These are phyloP conservation scores for Backusella morwellensis DNA, from an alignment of 192 early-diverging fungal genomes.

Conservation along the genomic window DNA sequence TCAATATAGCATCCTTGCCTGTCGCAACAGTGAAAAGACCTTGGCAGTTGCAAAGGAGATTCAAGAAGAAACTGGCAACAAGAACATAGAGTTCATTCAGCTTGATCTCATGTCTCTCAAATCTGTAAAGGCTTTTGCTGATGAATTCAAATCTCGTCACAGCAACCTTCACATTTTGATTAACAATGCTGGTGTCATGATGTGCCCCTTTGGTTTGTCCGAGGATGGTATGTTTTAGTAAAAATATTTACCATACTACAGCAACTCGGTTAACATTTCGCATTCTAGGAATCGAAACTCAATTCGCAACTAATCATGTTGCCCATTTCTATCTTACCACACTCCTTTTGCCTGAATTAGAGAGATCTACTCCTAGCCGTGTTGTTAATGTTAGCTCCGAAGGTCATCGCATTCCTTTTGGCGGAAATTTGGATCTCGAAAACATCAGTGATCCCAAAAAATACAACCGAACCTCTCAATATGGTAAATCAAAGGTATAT, in stretches of 20 bases:
- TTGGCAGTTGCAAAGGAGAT: slow-evolving; percentile 18
- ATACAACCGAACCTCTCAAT: slow-evolving; percentile 8
- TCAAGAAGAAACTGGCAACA: slow-evolving; percentile 15
- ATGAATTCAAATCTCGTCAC: slow-evolving; percentile 33
- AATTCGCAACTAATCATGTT: slow-evolving; percentile 55
- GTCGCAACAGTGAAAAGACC: slow-evolving; percentile 15
- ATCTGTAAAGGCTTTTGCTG: slow-evolving; percentile 38
- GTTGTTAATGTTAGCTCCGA: slow-evolving; percentile 32
- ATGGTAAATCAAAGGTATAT: slow-evolving; percentile 20
- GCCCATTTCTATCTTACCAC: slow-evolving; percentile 39
- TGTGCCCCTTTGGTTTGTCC: slow-evolving; percentile 36
- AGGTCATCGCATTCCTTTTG: slow-evolving; percentile 11
- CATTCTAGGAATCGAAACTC: slow-evolving; percentile 47
- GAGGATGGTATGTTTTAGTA: slow-evolving; percentile 30
- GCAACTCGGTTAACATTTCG: background rate
- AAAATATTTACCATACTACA: background rate
- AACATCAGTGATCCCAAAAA: slow-evolving; percentile 19
- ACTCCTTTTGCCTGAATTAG: slow-evolving; percentile 20
- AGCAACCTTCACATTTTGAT: slow-evolving; percentile 47
- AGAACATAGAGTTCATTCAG: slow-evolving; percentile 21
- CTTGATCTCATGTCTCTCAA: slow-evolving; percentile 32
- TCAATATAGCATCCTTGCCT: slow-evolving; percentile 9
- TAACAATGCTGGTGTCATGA: slow-evolving; percentile 64
- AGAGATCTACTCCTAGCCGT: slow-evolving; percentile 23
- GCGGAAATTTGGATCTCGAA: slow-evolving; percentile 7